A percentile compares a stretch with the other conserved stretches of the same genome.
Evolutionary conservation across 2,329 filamentous ascomycete species (phyloP).

Genomic region (Pseudogymnoascus sp.): DNA sequence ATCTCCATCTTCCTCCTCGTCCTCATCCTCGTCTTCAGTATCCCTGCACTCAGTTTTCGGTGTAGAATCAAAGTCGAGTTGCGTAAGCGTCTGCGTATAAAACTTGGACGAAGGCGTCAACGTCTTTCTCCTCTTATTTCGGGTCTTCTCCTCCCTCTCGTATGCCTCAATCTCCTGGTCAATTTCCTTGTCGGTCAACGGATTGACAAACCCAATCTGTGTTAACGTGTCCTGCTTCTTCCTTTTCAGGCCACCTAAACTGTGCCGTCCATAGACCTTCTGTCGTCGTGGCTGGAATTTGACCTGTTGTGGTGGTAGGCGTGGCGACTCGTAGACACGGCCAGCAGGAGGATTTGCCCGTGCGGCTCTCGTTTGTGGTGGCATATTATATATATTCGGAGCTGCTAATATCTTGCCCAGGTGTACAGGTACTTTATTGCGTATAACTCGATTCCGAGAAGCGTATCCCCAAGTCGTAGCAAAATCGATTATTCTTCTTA

Average conservation of each 20-base stretch:
- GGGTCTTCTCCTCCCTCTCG: conserved; percentile 1
- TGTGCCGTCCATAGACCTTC: background rate
- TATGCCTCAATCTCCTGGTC: conserved; percentile 3
- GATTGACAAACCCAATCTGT: conserved; percentile 3
- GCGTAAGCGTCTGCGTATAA: conserved; percentile 61
- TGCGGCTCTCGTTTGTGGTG: background rate
- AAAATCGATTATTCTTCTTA: background rate
- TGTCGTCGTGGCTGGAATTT: conserved; percentile 8
- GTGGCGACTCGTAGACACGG: background rate
- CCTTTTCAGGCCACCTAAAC: background rate
- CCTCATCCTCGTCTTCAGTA: conserved; percentile 4
- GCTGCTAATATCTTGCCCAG: background rate
- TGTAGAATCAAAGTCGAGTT: conserved; percentile 38
- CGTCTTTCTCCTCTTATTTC: background rate
- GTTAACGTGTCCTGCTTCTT: conserved; percentile 8
- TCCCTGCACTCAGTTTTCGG: background rate
- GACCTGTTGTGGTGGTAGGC: background rate
- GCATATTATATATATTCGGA: background rate
- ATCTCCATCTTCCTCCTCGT: background rate
- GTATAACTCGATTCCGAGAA: background rate
- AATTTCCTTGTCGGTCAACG: background rate
- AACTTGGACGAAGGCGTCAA: background rate
- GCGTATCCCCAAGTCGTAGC: background rate
- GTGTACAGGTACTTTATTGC: background rate
- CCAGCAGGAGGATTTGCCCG: background rate